A percentile compares a stretch with the other conserved stretches of the same genome.
These are phyloP conservation scores for Tylopilus vinaceipallidus DNA, from an alignment of 768 basidiomycete species.

Conservation along the genomic window DNA sequence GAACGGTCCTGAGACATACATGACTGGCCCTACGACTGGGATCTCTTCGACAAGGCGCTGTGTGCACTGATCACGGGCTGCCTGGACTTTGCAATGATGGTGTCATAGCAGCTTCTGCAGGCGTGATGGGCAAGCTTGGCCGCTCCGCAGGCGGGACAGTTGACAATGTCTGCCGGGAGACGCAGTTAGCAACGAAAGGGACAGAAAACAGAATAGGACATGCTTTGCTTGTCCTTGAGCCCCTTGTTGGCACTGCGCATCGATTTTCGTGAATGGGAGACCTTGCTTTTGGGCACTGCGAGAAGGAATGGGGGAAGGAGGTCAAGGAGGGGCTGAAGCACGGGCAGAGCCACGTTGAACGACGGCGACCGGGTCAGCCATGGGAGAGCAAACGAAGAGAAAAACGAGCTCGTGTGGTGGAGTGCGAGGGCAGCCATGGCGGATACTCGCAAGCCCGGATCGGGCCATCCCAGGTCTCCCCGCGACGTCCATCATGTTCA, in stretches of 20 bases:
- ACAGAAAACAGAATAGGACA: neutral
- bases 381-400: constrained; percentile 22
- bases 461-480: constrained; percentile 15
- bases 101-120: constrained; percentile 73
- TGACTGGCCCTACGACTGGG: neutral
- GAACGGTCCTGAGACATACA: neutral
- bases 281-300: constrained; percentile 93
- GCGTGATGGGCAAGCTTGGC: constrained; percentile 89
- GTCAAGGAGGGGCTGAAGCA: constrained; percentile 54
- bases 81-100: constrained; percentile 26
- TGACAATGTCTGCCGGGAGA: constrained; percentile 67
- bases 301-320: constrained; percentile 86
- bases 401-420: constrained; percentile 30
- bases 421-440: constrained; percentile 43
- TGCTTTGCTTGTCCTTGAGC: constrained; percentile 90
- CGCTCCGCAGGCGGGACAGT: constrained; percentile 86
- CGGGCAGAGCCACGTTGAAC: constrained; percentile 37
- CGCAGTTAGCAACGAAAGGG: constrained; percentile 7
- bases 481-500: constrained; percentile 56
- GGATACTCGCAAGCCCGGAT: neutral
- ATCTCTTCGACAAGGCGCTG: neutral
- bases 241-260: constrained; percentile 96
- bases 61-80: constrained; percentile 10
- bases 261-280: constrained; percentile 90
- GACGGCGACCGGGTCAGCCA: constrained; percentile 29